Conservation (phyloP, 2,329 filamentous ascomycete species). For the Fusarium tjaetaba region DNA sequence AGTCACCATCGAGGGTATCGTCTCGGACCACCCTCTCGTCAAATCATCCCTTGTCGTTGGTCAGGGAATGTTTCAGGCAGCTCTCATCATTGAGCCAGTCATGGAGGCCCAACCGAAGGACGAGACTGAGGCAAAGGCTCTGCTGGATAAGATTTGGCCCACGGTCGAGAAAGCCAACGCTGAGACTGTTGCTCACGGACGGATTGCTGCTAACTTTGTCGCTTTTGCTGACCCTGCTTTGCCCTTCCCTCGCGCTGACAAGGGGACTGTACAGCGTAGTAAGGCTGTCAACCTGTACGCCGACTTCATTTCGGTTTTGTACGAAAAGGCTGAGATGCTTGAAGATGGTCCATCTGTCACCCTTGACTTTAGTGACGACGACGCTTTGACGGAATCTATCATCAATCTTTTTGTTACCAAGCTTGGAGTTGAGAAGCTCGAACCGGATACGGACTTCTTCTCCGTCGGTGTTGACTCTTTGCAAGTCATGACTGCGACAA, state of each 20-base stretch:
- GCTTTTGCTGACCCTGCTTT: not conserved
- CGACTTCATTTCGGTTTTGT: not conserved
- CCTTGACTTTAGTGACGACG: not conserved
- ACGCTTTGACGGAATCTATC: not conserved
- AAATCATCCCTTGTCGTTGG: not conserved
- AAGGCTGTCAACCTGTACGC: not conserved
- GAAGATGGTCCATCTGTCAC: accelerated
- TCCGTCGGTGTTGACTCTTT: not conserved
- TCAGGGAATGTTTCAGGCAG: not conserved
- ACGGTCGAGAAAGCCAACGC: not conserved
- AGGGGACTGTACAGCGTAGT: not conserved
- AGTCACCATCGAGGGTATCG: not conserved
- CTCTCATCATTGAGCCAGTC: conserved; percentile 4
- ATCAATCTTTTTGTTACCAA: not conserved
- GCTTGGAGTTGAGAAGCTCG: not conserved
- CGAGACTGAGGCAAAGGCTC: accelerated
- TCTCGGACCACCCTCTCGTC: not conserved
- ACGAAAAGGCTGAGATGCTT: not conserved
- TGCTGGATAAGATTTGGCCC: not conserved
- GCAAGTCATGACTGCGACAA: not conserved
- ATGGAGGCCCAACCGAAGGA: not conserved
- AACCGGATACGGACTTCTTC: not conserved
- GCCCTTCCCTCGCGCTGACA: not conserved
- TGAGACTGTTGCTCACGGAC: not conserved
- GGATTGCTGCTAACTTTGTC: not conserved